Percentiles rank a stretch among this genome's conserved stretches.
These are phyloP conservation scores for Arctostaphylos glauca DNA, from an alignment of 148 eudicot species.

Conservation along the genomic window DNA sequence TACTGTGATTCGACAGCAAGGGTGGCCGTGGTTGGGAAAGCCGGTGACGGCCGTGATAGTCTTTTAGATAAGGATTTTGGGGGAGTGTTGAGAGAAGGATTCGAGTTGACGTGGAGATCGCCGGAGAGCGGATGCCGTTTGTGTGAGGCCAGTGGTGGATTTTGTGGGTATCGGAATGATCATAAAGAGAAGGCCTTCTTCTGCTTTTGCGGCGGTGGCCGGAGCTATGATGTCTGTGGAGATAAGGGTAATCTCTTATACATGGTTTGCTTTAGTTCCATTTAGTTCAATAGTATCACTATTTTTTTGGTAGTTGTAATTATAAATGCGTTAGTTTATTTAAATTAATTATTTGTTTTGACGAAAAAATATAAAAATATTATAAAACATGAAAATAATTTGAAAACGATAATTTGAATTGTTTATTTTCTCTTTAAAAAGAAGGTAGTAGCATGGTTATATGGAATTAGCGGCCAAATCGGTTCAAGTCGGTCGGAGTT, in stretches of 20 bases:
- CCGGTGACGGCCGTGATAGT: background rate
- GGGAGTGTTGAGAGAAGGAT: constrained; percentile 14
- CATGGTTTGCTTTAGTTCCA: too few relatives aligned
- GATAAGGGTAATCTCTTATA: background rate
- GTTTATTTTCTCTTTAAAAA: too few relatives aligned
- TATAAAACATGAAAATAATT: too few relatives aligned
- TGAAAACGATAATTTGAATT: too few relatives aligned
- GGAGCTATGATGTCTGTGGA: background rate
- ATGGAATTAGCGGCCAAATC: too few relatives aligned
- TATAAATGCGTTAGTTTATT: too few relatives aligned
- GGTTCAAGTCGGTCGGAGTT: too few relatives aligned
- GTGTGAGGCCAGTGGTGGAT: constrained; percentile 23
- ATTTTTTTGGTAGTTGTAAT: background rate
- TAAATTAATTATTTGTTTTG: too few relatives aligned
- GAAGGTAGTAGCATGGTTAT: too few relatives aligned
- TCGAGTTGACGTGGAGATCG: constrained; percentile 12
- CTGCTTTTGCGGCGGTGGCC: constrained; percentile 13
- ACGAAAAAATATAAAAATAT: too few relatives aligned
- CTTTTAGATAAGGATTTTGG: background rate
- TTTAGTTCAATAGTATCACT: too few relatives aligned
- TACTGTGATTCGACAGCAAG: constrained; percentile 8
- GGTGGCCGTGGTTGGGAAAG: background rate
- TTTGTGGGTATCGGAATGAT: constrained; percentile 16
- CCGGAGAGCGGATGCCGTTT: background rate
- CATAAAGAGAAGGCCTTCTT: constrained; percentile 6